Evolutionary conservation across 768 basidiomycete genomes (phyloP), one percentile per base, ranked within the genome.

Genomic region (Amanita muscaria): DNA sequence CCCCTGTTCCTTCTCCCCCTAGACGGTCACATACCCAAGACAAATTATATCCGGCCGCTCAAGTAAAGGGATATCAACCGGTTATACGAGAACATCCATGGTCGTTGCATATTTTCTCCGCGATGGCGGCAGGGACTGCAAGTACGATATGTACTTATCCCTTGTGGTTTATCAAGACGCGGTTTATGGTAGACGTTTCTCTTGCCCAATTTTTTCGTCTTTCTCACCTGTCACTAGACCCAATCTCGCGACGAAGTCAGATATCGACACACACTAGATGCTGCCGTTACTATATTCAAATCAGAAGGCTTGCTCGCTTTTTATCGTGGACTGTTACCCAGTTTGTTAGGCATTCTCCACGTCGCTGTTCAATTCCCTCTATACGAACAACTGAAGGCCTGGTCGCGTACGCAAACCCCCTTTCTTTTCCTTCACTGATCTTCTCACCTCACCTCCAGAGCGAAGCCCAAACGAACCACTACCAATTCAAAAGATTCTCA

Each of bases 301-400:
- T 76, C 77, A 14, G 96, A 99, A 64, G 96, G 96, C 34, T 54
- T 74, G 10, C 67, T 74, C 15, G 92, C 92, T 1, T 98, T 99
- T 64, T 99, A 98, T 64, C 86, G 91, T 32, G 96, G 96, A 19
- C 70, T 99, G 37, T 56, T 93, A 10, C 93, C 96, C n/a, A 89
- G 86, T 58, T 63, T 99, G 5, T 72, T 98, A 38, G 96, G 96
- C 32, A 94, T 98, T 47, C 61, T 78, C 2, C 96, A 99, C 57
- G 94, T 99, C 40, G 92, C 89, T 5, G 91, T 99, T 1, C 96
- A 99, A 61, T 98, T 99, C 55, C 96, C 96, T 25, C 66, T 98
- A 6, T 98, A 98, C 60, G 96, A 99, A 60, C 76, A 84, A 54
- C 77, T 97, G 44, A 98, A 98, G 68, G 55, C 79, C 14, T 76